Evolutionary conservation across 2,329 filamentous ascomycete species (phyloP).

Genomic region (Aureobasidium leucospermi): DNA sequence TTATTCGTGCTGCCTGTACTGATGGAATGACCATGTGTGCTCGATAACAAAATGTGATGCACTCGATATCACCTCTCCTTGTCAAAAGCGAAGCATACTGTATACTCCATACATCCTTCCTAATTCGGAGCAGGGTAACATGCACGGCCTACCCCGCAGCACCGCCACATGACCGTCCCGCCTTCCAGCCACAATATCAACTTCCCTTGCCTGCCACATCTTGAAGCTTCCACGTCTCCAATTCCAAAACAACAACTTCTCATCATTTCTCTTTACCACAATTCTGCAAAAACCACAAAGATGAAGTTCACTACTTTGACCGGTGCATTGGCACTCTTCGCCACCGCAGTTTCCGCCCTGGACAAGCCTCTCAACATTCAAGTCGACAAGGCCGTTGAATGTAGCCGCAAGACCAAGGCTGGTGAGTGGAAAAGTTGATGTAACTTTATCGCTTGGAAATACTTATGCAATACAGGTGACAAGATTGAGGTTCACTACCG

Average conservation of each 20-base stretch:
- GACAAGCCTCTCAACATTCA: conserved; percentile 66
- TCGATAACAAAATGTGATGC: too few species aligned
- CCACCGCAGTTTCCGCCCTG: conserved; percentile 39
- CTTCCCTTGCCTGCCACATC: background rate
- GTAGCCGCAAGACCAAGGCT: conserved; percentile 59
- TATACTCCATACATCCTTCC: too few species aligned
- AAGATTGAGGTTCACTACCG: conserved; percentile 80
- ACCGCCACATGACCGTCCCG: too few species aligned
- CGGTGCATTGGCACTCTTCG: conserved; percentile 37
- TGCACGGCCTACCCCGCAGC: too few species aligned
- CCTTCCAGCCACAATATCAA: too few species aligned
- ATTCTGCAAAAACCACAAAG: background rate
- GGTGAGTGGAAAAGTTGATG: conserved; percentile 25
- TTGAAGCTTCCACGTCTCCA: conserved; percentile 3
- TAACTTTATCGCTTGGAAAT: background rate
- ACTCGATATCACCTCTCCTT: too few species aligned
- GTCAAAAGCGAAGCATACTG: too few species aligned
- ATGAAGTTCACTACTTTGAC: conserved; percentile 11
- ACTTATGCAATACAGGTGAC: conserved; percentile 49
- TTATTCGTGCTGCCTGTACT: too few species aligned
- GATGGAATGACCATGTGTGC: too few species aligned
- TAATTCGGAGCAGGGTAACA: too few species aligned
- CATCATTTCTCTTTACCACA: background rate
- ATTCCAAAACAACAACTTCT: background rate
- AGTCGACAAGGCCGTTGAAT: conserved; percentile 65